Conservation (phyloP, 208 protist genomes). For the Leishmania gerbilli region DNA sequence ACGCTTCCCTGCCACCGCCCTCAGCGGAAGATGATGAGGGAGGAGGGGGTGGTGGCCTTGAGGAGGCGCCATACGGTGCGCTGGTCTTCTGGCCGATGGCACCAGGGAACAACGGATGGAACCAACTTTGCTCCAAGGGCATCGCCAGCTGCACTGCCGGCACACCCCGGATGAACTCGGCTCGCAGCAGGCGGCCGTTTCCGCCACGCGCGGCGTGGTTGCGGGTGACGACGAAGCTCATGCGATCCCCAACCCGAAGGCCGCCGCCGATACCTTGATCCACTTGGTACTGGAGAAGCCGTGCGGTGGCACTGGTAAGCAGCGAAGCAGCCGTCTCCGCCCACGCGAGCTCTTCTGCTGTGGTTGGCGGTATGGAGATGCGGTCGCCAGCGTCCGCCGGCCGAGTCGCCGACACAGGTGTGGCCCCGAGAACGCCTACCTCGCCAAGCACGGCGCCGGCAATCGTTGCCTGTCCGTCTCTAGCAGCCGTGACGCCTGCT, state of each 20-base stretch:
- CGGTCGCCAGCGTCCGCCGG: conserved; percentile 19
- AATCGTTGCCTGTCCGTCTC: neutral
- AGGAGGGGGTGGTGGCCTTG: neutral
- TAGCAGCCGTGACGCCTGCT: neutral
- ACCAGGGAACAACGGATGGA: conserved; percentile 48
- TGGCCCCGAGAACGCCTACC: conserved; percentile 11
- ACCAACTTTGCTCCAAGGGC: conserved; percentile 76
- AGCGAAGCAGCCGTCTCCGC: conserved; percentile 38
- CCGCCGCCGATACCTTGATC: conserved; percentile 38
- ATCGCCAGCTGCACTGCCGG: conserved; percentile 42
- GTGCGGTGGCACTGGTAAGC: conserved; percentile 45
- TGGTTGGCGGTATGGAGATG: conserved; percentile 28
- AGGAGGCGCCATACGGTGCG: neutral
- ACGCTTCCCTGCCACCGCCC: neutral
- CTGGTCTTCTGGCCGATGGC: conserved; percentile 33
- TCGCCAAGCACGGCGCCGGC: neutral
- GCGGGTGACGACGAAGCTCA: conserved; percentile 65
- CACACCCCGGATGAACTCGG: conserved; percentile 64
- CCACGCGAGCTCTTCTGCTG: conserved; percentile 27
- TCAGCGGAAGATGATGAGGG: neutral
- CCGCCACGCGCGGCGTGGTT: conserved; percentile 46
- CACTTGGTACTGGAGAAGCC: conserved; percentile 53
- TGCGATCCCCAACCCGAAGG: conserved; percentile 35
- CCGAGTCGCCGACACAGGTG: neutral
- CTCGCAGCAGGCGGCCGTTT: conserved; percentile 58